phyloP scores from a whole-genome alignment of 257 asterid species.

The Solanum sparsipilum region DNA sequence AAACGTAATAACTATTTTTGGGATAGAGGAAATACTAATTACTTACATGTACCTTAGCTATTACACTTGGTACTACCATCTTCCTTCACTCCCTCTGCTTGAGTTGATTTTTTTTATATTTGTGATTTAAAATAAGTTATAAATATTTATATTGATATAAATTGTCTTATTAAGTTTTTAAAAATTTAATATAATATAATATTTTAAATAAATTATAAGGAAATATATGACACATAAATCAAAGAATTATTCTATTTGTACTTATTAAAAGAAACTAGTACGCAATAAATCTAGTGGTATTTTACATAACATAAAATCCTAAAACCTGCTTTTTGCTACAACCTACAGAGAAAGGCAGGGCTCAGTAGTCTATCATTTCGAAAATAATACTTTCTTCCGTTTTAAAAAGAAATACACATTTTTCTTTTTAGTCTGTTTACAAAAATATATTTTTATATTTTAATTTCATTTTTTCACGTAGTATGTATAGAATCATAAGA shows the following conservation, averaged over 20 bases:
- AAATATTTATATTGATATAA: no score
- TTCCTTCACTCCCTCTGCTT: neutral
- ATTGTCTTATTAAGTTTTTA: no score
- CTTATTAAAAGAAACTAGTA: neutral
- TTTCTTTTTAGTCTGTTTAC: no score
- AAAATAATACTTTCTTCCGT: no score
- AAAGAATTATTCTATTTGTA: neutral
- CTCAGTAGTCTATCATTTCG: neutral
- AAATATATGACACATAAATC: neutral
- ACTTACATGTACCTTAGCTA: neutral
- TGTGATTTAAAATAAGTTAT: no score
- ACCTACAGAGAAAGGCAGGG: neutral
- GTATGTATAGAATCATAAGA: accelerated
- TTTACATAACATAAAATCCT: neutral
- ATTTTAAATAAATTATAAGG: neutral
- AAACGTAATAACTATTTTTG: neutral
- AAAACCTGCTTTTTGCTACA: neutral
- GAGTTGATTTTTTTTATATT: no score
- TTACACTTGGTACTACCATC: neutral
- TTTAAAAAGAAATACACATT: no score
- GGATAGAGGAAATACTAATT: neutral
- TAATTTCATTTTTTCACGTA: neutral
- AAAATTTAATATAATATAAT: no score
- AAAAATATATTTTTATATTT: no score
- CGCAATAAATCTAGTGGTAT: neutral